Conservation (phyloP, 2,329 filamentous ascomycete species). For the Penicillium decumbens region DNA sequence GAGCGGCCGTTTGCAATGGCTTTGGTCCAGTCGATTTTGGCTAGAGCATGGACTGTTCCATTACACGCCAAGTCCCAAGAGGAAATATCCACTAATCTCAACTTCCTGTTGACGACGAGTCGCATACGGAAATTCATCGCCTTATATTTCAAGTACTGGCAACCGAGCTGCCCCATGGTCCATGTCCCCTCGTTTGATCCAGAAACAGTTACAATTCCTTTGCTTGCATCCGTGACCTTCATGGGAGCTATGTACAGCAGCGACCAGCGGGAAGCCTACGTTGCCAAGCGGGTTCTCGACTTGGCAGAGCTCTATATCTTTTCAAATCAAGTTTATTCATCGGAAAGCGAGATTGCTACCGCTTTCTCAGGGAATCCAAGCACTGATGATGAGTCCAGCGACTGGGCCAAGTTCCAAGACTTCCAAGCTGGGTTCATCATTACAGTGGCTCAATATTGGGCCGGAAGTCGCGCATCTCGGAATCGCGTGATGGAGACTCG, state of each 20-base stretch:
- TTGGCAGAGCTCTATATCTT: constrained; percentile 44
- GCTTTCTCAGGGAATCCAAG: constrained; percentile 27
- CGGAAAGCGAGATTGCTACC: constrained; percentile 38
- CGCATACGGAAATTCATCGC: constrained; percentile 41
- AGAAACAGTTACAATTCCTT: constrained; percentile 32
- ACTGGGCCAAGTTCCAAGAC: constrained; percentile 39
- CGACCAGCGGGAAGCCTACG: constrained; percentile 35
- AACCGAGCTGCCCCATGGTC: constrained; percentile 43
- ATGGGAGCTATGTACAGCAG: constrained; percentile 46
- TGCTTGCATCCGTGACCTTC: constrained; percentile 41
- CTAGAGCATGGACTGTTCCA: constrained; percentile 37
- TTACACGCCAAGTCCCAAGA: constrained; percentile 38
- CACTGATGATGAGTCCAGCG: constrained; percentile 21
- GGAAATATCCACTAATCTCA: constrained; percentile 38
- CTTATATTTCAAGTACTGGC: constrained; percentile 46
- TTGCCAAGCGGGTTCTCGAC: constrained; percentile 41
- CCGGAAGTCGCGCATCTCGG: constrained; percentile 35
- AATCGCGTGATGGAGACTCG: constrained; percentile 43
- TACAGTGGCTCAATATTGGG: constrained; percentile 44
- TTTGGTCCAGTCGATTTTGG: constrained; percentile 39
- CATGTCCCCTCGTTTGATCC: constrained; percentile 42
- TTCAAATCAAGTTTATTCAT: constrained; percentile 41
- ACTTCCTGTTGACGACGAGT: constrained; percentile 39
- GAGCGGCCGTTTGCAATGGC: constrained; percentile 38
- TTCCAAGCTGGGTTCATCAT: constrained; percentile 44